Conservation (phyloP, 2,329 filamentous ascomycete species). For the Tolypocladium endophyticum region DNA sequence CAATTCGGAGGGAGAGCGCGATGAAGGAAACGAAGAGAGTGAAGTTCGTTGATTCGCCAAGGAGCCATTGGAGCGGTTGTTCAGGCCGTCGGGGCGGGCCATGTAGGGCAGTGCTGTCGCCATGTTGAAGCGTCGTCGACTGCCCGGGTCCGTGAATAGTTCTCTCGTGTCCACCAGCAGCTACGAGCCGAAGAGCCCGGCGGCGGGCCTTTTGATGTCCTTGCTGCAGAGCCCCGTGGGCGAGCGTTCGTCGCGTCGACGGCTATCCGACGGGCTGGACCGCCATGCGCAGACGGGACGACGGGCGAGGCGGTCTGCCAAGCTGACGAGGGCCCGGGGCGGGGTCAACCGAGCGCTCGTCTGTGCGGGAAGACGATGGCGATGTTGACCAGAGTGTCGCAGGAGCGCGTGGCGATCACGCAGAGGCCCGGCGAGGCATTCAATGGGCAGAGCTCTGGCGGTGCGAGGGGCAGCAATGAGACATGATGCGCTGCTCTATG, state of each 20-base stretch:
- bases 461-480: conserved; percentile 16
- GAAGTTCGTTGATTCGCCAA: conserved; percentile 36
- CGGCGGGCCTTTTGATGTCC: neutral
- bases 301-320: neutral
- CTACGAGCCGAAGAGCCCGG: neutral
- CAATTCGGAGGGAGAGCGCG: conserved; percentile 47
- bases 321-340: neutral
- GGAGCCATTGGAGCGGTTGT: conserved; percentile 20
- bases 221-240: neutral
- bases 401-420: conserved; percentile 1
- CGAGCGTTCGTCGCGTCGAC: neutral
- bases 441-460: conserved; percentile 2
- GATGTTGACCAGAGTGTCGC: neutral
- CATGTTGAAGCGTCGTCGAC: conserved; percentile 16
- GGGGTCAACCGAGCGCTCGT: neutral
- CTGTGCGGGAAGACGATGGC: neutral
- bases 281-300: neutral
- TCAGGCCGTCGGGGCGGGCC: conserved; percentile 26
- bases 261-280: conserved; percentile 1
- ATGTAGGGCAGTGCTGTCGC: conserved; percentile 32
- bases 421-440: neutral
- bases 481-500: conserved; percentile 24
- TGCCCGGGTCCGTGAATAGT: neutral
- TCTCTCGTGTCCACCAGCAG: neutral
- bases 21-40: conserved; percentile 53